phyloP scores from a whole-genome alignment of 352 stramenopile species.

The Pythium grandisporangium region DNA sequence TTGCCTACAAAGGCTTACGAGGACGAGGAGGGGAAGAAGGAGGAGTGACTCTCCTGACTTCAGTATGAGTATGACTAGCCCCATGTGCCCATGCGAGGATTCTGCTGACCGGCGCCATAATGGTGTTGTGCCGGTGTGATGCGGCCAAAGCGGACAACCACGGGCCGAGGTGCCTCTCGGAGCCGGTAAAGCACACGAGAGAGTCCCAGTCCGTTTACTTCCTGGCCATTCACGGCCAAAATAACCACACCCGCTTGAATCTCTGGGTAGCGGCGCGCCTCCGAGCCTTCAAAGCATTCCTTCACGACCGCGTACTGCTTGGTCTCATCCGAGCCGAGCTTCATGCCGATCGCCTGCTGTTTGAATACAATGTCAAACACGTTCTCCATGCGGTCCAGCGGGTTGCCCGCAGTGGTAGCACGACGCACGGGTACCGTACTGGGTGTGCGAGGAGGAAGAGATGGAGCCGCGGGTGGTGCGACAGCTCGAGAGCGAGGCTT shows the following conservation, averaged over 20 bases:
- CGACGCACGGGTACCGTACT: background rate
- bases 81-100: conserved; percentile 28
- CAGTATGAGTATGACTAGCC: too few relatives aligned
- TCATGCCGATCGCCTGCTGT: conserved; percentile 78
- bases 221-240: conserved; percentile 71
- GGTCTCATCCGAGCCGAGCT: conserved; percentile 57
- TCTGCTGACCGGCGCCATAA: too few relatives aligned
- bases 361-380: conserved; percentile 85
- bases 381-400: conserved; percentile 55
- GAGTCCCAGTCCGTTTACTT: conserved; percentile 58
- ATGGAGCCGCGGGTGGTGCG: conserved; percentile 5
- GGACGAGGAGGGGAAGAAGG: too few relatives aligned
- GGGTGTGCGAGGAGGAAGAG: background rate
- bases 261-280: conserved; percentile 63
- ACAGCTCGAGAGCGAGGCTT: background rate
- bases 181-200: conserved; percentile 69
- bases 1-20: too few relatives aligned
- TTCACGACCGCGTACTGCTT: conserved; percentile 75
- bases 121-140: too few relatives aligned
- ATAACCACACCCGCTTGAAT: conserved; percentile 81
- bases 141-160: conserved; percentile 76
- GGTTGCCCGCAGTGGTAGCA: conserved; percentile 15
- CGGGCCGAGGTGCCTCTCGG: conserved; percentile 61
- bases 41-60: too few relatives aligned
- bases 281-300: conserved; percentile 69